A percentile compares a stretch with the other conserved stretches of the same genome.
phyloP scores from a whole-genome alignment of 208 protist species.

The Wallacemonas sp. region DNA sequence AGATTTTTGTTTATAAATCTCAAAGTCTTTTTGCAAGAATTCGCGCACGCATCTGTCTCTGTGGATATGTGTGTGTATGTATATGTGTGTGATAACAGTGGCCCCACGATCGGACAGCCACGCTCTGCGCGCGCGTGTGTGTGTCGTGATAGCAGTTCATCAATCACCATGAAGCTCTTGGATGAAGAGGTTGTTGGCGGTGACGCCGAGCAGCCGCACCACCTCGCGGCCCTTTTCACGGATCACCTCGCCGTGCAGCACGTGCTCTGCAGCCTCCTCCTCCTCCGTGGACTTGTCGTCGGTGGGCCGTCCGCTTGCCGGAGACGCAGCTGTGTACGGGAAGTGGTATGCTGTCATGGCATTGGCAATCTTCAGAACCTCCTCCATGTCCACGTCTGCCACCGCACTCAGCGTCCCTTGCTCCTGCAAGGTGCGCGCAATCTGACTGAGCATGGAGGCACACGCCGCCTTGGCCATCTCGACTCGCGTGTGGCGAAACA shows the following conservation, averaged over 20 bases:
- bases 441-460: constrained; percentile 51
- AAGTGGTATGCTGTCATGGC: constrained; percentile 44
- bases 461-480: constrained; percentile 85
- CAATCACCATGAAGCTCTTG: constrained; percentile 12
- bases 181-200: constrained; percentile 11
- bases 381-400: constrained; percentile 23
- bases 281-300: neutral
- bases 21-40: no score
- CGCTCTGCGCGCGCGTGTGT: no score
- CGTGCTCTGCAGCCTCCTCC: constrained; percentile 3
- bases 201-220: constrained; percentile 24
- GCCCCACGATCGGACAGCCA: no score
- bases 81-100: no score
- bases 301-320: no score
- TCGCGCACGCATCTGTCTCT: no score
- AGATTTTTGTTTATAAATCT: no score
- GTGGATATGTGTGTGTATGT: no score
- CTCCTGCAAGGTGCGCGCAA: constrained; percentile 23
- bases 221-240: constrained; percentile 56
- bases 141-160: neutral
- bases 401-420: constrained; percentile 19
- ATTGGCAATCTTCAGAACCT: constrained; percentile 24
- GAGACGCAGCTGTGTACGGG: neutral
- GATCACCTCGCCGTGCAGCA: constrained; percentile 67
- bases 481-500: constrained; percentile 62